phyloP scores from a whole-genome alignment of 2,329 filamentous ascomycete genomes.

The Laburnicola sp. region DNA sequence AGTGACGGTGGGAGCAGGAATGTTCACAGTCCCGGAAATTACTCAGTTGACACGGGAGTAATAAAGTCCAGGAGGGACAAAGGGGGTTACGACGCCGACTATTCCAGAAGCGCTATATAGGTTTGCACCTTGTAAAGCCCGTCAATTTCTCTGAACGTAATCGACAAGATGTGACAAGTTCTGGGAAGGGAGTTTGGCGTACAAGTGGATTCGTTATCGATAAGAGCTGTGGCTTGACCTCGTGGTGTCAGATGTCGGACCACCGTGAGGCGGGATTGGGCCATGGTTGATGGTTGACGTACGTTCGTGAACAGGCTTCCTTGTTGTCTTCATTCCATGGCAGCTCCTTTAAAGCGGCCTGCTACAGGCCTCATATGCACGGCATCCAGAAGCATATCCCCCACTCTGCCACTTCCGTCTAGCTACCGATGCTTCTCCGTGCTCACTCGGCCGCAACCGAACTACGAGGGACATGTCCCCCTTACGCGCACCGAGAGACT shows the following conservation, averaged over 20 bases:
- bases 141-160: too few relatives aligned
- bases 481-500: conserved; percentile 76
- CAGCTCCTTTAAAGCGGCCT: conserved; percentile 15
- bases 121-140: too few relatives aligned
- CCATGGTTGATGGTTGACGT: background rate
- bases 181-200: too few relatives aligned
- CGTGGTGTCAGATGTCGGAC: too few relatives aligned
- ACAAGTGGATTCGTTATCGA: conserved; percentile 12
- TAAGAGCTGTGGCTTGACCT: conserved; percentile 14
- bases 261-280: conserved; percentile 10
- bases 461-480: conserved; percentile 90
- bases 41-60: too few relatives aligned
- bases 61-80: too few relatives aligned
- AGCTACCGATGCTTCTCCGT: conserved; percentile 69
- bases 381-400: conserved; percentile 7
- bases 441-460: conserved; percentile 80
- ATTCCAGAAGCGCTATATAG: too few relatives aligned
- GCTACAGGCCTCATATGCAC: conserved; percentile 1
- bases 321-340: conserved; percentile 16
- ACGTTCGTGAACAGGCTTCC: background rate
- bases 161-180: too few relatives aligned
- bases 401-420: conserved; percentile 17
- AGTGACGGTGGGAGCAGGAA: conserved; percentile 14
- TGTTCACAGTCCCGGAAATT: conserved; percentile 5
- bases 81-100: too few relatives aligned